phyloP scores from a whole-genome alignment of 495 filamentous ascomycete species.

The Durotheca rogersii region DNA sequence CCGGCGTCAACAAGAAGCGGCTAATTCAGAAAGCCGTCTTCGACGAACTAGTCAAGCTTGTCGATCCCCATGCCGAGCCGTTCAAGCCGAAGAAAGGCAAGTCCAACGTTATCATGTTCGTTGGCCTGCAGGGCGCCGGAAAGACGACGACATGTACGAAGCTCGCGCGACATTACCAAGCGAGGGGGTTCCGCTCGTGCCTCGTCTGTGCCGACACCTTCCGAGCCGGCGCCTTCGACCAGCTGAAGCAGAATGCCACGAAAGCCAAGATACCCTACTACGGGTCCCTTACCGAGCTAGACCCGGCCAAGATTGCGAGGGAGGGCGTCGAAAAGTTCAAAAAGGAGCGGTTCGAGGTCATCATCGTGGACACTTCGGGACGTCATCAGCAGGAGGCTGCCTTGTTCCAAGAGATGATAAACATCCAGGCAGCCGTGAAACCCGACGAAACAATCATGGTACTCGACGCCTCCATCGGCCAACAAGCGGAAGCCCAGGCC shows the following conservation, averaged over 20 bases:
- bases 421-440: conserved; percentile 87
- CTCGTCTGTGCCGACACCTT: conserved; percentile 98
- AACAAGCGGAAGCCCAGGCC: conserved; percentile 90
- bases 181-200: conserved; percentile 88
- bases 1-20: conserved; percentile 94
- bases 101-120: conserved; percentile 98
- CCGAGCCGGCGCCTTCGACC: conserved; percentile 96
- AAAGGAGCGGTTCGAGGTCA: conserved; percentile 97
- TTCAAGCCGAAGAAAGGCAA: conserved; percentile 98
- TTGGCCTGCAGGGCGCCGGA: conserved; percentile 93
- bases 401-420: conserved; percentile 95
- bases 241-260: conserved; percentile 97
- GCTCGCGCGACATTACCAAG: conserved; percentile 91
- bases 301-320: conserved; percentile 86
- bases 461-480: conserved; percentile 92
- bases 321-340: conserved; percentile 99
- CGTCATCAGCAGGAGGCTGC: conserved; percentile 93
- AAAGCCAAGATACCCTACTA: conserved; percentile 99
- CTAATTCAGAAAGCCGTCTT: conserved; percentile 98
- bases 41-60: conserved; percentile 91
- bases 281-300: conserved; percentile 90
- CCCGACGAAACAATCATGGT: conserved; percentile 99
- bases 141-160: conserved; percentile 99
- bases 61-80: conserved; percentile 91
- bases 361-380: conserved; percentile 96